Conservation (phyloP, 306 rosid genomes). For the Vigna reflexopilosa region DNA sequence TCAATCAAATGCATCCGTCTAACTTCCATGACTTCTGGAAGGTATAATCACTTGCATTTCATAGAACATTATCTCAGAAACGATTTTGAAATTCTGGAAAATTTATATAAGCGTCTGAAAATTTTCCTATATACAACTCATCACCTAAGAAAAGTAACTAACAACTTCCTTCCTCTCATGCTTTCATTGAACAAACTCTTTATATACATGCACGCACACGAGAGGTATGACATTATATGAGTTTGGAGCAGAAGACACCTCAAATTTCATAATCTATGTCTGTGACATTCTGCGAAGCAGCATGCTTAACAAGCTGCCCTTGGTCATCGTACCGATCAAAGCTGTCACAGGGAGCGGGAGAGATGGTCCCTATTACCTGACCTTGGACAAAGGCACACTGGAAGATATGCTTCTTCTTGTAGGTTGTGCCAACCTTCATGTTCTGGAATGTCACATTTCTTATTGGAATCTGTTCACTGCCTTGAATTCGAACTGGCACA, state of each 20-base stretch:
- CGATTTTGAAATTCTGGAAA: neutral
- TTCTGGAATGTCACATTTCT: slow-evolving; percentile 75
- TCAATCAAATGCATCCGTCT: too few relatives aligned
- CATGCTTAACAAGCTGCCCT: slow-evolving; percentile 67
- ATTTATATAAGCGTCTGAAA: slow-evolving; percentile 34
- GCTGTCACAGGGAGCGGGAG: slow-evolving; percentile 80
- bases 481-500: slow-evolving; percentile 81
- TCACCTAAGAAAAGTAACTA: slow-evolving; percentile 42
- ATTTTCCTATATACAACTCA: slow-evolving; percentile 45
- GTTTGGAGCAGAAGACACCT: slow-evolving; percentile 35
- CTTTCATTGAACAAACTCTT: neutral
- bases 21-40: too few relatives aligned
- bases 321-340: slow-evolving; percentile 79
- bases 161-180: neutral
- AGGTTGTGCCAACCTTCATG: slow-evolving; percentile 75
- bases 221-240: slow-evolving; percentile 10
- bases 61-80: too few relatives aligned
- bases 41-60: too few relatives aligned
- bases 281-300: slow-evolving; percentile 60
- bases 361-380: slow-evolving; percentile 77
- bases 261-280: slow-evolving; percentile 87
- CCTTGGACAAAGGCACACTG: slow-evolving; percentile 89
- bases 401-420: slow-evolving; percentile 88
- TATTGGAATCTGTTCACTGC: slow-evolving; percentile 76
- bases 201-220: neutral